Evolutionary conservation across 106 monocot species (phyloP).

Genomic region (Xerophyta viscosa): DNA sequence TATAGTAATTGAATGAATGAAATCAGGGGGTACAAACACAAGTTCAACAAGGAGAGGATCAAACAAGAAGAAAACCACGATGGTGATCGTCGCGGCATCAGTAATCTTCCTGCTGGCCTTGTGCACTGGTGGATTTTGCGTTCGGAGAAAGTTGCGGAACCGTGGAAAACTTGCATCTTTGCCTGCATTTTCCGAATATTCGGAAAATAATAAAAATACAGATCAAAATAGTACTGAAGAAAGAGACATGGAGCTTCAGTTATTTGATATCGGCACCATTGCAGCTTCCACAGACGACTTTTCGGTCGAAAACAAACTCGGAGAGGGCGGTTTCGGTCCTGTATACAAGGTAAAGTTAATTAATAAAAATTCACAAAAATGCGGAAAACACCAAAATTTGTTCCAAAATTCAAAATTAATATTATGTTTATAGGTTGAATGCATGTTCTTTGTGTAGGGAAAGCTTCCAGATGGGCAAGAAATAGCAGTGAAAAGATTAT

Average conservation of each 20-base stretch:
- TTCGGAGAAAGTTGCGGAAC: too few species aligned
- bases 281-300: background rate
- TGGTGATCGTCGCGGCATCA: too few species aligned
- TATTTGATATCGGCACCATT: background rate
- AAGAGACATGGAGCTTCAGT: background rate
- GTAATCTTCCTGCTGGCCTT: too few species aligned
- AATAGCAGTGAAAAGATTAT: slow-evolving; percentile 40
- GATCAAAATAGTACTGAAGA: background rate
- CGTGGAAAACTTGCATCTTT: too few species aligned
- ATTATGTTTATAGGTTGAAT: background rate
- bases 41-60: too few species aligned
- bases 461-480: slow-evolving; percentile 19
- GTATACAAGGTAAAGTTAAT: slow-evolving; percentile 9
- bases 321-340: slow-evolving; percentile 6
- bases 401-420: background rate
- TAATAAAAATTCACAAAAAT: too few species aligned
- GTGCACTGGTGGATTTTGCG: too few species aligned
- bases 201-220: background rate
- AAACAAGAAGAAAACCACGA: too few species aligned
- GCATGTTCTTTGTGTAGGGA: background rate
- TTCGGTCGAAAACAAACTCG: slow-evolving; percentile 2
- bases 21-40: too few species aligned
- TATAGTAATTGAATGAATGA: too few species aligned
- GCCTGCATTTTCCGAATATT: background rate
- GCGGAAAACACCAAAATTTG: background rate